phyloP scores from a whole-genome alignment of 108 stramenopile species.

The Parmales sp. region DNA sequence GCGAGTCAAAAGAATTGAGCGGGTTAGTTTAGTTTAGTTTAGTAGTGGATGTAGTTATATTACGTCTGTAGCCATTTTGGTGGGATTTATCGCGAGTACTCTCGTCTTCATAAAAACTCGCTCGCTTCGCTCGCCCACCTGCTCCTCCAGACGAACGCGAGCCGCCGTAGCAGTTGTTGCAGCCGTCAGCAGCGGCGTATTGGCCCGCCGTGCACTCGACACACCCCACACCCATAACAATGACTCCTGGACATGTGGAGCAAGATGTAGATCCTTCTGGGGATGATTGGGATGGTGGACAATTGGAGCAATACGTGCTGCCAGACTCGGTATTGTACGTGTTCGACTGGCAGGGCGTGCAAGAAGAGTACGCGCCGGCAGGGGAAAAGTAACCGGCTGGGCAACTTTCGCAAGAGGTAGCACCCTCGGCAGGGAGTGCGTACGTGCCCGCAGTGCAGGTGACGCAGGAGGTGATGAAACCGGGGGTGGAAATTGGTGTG shows the following conservation, averaged over 20 bases:
- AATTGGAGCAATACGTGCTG: not conserved
- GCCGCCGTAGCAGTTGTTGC: conserved; percentile 3
- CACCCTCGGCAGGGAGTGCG: not conserved
- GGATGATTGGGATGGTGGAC: not conserved
- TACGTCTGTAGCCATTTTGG: too few relatives aligned
- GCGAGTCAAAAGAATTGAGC: too few relatives aligned
- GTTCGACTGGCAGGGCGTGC: not conserved
- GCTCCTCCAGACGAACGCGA: not conserved
- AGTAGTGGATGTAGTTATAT: too few relatives aligned
- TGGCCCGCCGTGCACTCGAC: not conserved
- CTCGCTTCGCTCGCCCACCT: too few relatives aligned
- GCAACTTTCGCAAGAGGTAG: not conserved
- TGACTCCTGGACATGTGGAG: not conserved
- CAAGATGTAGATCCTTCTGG: not conserved
- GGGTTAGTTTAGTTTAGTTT: too few relatives aligned
- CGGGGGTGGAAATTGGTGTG: too few relatives aligned
- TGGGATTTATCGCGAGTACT: too few relatives aligned
- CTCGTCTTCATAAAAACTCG: too few relatives aligned
- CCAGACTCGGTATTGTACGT: not conserved
- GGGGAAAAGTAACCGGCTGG: not conserved
- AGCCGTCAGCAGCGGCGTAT: not conserved
- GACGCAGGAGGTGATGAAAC: not conserved
- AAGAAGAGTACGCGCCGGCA: not conserved
- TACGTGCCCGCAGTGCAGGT: not conserved
- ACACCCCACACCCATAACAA: not conserved